Evolutionary conservation across 306 rosid genomes (phyloP).

Genomic region (Glycyrrhiza uralensis): DNA sequence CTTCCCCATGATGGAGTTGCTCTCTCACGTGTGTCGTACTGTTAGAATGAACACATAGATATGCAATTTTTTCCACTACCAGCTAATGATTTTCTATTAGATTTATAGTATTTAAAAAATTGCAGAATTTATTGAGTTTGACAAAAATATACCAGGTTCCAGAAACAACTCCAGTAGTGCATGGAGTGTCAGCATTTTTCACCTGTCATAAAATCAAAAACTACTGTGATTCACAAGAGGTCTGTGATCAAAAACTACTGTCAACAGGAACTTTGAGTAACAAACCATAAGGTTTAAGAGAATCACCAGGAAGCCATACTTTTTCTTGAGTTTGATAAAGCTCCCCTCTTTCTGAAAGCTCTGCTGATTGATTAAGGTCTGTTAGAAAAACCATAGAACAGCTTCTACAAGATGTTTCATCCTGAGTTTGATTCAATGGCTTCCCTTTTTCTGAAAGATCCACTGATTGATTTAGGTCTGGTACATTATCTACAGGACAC

Average conservation of each 20-base stretch:
- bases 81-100: not conserved
- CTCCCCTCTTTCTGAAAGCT: constrained; percentile 29
- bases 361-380: constrained; percentile 40
- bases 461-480: constrained; percentile 36
- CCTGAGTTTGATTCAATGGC: constrained; percentile 13
- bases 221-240: constrained; percentile 1
- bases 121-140: constrained; percentile 4
- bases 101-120: constrained; percentile 1
- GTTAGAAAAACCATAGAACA: constrained; percentile 26
- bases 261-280: not conserved
- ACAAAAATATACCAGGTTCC: constrained; percentile 44
- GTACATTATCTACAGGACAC: constrained; percentile 28
- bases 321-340: constrained; percentile 29
- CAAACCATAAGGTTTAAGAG: constrained; percentile 19
- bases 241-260: constrained; percentile 17
- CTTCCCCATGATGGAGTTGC: constrained; percentile 26
- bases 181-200: constrained; percentile 21
- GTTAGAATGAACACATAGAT: constrained; percentile 27
- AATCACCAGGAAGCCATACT: constrained; percentile 37
- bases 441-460: constrained; percentile 30
- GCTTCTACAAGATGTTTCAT: constrained; percentile 27
- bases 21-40: constrained; percentile 32
- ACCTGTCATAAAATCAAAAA: constrained; percentile 39
- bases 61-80: not conserved
- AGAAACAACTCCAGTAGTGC: constrained; percentile 33